Percentiles rank a stretch among this genome's conserved stretches.
Evolutionary conservation across 2,329 filamentous ascomycete genomes (phyloP).

Genomic region (Helminthosporium solani): DNA sequence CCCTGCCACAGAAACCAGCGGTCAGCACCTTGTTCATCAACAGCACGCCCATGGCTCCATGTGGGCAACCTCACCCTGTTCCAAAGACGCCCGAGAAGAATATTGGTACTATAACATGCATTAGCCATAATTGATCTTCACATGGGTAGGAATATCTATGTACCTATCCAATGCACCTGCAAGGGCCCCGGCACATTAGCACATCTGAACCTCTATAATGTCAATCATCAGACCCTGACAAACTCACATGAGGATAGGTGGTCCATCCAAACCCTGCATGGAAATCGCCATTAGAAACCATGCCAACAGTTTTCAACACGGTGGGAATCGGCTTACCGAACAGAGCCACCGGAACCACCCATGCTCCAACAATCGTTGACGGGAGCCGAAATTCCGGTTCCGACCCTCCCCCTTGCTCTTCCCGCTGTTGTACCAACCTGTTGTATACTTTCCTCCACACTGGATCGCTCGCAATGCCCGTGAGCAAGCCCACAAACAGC

Average conservation of each 20-base stretch:
- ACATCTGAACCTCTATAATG: slow-evolving; percentile 52
- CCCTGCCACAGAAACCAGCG: slow-evolving; percentile 49
- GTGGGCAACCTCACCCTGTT: slow-evolving; percentile 40
- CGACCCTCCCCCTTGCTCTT: slow-evolving; percentile 57
- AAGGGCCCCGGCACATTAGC: slow-evolving; percentile 37
- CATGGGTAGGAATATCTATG: no score
- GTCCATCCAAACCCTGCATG: slow-evolving; percentile 74
- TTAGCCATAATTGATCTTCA: slow-evolving; percentile 39
- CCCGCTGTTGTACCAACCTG: slow-evolving; percentile 57
- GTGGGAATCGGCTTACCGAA: slow-evolving; percentile 61
- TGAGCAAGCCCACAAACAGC: slow-evolving; percentile 63
- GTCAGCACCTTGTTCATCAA: slow-evolving; percentile 33
- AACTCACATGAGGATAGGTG: slow-evolving; percentile 71
- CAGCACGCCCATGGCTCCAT: slow-evolving; percentile 22
- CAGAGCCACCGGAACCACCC: slow-evolving; percentile 76
- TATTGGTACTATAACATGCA: slow-evolving; percentile 49
- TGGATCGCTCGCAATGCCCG: slow-evolving; percentile 63
- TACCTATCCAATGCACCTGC: slow-evolving; percentile 55
- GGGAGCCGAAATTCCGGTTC: slow-evolving; percentile 88
- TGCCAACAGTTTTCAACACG: slow-evolving; percentile 22
- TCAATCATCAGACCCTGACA: slow-evolving; percentile 43
- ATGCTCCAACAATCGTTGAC: slow-evolving; percentile 64
- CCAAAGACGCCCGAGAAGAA: slow-evolving; percentile 52
- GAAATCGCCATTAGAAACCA: slow-evolving; percentile 28
- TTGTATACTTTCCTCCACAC: slow-evolving; percentile 64